Base-by-base conservation (phyloP, 805 yeast genomes). In the Vanderwaltozyma verrucispora region DNA sequence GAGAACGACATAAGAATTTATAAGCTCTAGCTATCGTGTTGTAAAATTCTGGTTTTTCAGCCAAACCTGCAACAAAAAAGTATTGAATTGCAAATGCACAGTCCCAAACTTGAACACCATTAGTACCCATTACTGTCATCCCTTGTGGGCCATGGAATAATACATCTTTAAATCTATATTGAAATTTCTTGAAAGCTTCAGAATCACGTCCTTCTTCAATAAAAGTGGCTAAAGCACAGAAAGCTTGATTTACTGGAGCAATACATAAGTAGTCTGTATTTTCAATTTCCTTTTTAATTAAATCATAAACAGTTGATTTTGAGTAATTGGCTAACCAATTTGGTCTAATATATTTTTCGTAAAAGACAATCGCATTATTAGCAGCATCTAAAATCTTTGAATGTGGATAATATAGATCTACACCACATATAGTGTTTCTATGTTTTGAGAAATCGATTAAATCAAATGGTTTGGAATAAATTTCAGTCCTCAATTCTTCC, bases 51-150 rank as follows among this genome's bases (percentile, higher is more conserved):
- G 82, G 77, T 25, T 67, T 48, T 21, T 77, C 80, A 3, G 84
- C 88, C 26, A 88, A 60, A 0, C 95, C 95, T 0, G 95, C 83
- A 50, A 72, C 65, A 42, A 85, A 77, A 44, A 75, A 71, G 51
- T 85, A 84, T 54, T 92, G 98, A 19, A 92, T 67, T 39, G 84
- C 81, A 63, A 92, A 89, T 0, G 96, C 88, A 20, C 80, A 78
- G 59, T 92, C 99, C 98, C 99, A 92, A 1, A 81, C 88, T 61
- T 92, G 99, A 0, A 84, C 85, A 18, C 99, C 99, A 59, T 92
- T 92, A 1, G 99, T 92, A 2, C 99, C 99, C 84, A 82, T 85
- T 39, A 85, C 81, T 2, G 89, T 74, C 77, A 92, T 71, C 4
- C 99, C 99, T 54, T 81, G 82, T 0, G 87, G 82, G 0, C 96